Base-by-base conservation (phyloP, 148 eudicot genomes). In the Arctostaphylos glauca region DNA sequence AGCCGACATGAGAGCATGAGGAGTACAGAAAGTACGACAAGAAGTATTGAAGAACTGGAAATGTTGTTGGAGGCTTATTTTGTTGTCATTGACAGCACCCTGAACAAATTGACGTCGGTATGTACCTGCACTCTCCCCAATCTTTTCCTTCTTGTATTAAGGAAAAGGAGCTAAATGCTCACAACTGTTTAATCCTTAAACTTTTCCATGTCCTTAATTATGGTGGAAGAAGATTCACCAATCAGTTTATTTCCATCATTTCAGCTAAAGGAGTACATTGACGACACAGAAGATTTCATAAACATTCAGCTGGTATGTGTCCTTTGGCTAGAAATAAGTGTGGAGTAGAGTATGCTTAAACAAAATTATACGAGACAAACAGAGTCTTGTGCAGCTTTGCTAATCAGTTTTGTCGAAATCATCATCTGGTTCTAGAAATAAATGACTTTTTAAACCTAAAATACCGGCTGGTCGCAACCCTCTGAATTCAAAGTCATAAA, bases 61-160 rank as follows among this genome's bases (percentile, higher is more conserved):
- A 97, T 97, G 99, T 82, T 97, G 84, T 82, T 97, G 90, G 99
- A 97, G 86, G 99, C 99, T 9, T 97, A 97, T 86, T 97, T 97
- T 89, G 97, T 97, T 74, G 96, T 94, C 86, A 93, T 92, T 81
- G 99, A 97, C 80, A 94, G 92, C 89, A 97, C 99, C 46, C 94
- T 92, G 76, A 97, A 97, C 90, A 97, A 97, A 87, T 88, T 97
- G 73, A 93, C 98, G 48, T 94, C 99, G 79, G 98, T 97, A 88
- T 49, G 66, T 84, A 43, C 48, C 43, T 76, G 19, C 48, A 13
- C 16, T 66, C 4, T 68, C 48, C 14, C 73, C 49, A 70, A 58
- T 9, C 46, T 66, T 19, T 49, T 21, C 25, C 47, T 19, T 75
- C 14, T 19, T 47, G 64, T 38, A n/a, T 46, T 48, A 62, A 23